Conservation (phyloP, 2,329 filamentous ascomycete species). For the Lojkania enalia region DNA sequence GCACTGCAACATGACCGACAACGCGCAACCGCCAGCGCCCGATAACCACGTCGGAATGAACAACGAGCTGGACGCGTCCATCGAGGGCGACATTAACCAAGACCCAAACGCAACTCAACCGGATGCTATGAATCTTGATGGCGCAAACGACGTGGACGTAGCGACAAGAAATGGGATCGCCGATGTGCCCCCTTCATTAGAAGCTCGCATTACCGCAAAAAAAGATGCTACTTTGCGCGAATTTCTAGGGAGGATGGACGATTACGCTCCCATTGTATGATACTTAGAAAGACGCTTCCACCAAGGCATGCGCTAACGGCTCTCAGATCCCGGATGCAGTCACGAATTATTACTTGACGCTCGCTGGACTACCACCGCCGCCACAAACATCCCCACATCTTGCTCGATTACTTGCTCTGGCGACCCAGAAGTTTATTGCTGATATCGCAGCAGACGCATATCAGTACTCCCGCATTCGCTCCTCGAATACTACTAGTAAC, state of each 20-base stretch:
- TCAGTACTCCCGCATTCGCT: slow-evolving; percentile 93
- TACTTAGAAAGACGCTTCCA: no score
- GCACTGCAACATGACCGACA: slow-evolving; percentile 37
- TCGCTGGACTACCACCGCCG: slow-evolving; percentile 89
- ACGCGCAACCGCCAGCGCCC: slow-evolving; percentile 26
- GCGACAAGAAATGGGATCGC: slow-evolving; percentile 39
- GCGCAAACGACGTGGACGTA: slow-evolving; percentile 42
- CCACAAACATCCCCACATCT: slow-evolving; percentile 88
- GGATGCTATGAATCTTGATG: slow-evolving; percentile 48
- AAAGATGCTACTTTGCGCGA: slow-evolving; percentile 93
- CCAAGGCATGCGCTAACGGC: slow-evolving; percentile 1
- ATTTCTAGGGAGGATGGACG: slow-evolving; percentile 95
- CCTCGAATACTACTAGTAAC: slow-evolving; percentile 86
- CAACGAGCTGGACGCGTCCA: slow-evolving; percentile 45
- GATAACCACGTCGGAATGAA: slow-evolving; percentile 37
- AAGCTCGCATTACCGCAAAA: slow-evolving; percentile 71
- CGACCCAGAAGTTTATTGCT: slow-evolving; percentile 98
- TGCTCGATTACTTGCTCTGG: slow-evolving; percentile 88
- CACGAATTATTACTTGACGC: slow-evolving; percentile 96
- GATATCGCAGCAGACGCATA: slow-evolving; percentile 97
- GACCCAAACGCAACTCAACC: slow-evolving; percentile 40
- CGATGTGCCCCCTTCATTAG: slow-evolving; percentile 55
- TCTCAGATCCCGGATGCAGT: slow-evolving; percentile 94
- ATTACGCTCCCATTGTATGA: slow-evolving; percentile 93
- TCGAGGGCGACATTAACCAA: slow-evolving; percentile 48